Percentiles rank a stretch among this genome's conserved stretches.
These are phyloP conservation scores for Hyphodiscus sp. DNA, from an alignment of 2,329 filamentous ascomycete genomes.

Conservation along the genomic window DNA sequence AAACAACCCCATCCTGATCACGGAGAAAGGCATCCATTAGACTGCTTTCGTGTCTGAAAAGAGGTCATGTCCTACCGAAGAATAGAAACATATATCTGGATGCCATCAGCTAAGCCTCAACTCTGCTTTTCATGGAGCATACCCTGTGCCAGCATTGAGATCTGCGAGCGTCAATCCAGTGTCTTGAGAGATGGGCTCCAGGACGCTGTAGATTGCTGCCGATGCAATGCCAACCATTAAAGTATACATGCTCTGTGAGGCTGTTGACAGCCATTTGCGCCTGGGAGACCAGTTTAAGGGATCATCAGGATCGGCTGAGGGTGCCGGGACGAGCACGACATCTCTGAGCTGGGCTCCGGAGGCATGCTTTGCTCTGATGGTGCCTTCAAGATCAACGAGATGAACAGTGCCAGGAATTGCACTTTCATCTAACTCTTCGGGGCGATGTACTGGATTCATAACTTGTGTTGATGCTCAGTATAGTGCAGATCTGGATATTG, in stretches of 20 bases:
- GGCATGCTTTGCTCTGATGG: constrained; percentile 18
- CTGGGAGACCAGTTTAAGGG: constrained; percentile 33
- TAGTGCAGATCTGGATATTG: neutral
- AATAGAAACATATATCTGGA: constrained; percentile 42
- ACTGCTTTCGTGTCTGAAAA: neutral
- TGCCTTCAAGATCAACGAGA: constrained; percentile 28
- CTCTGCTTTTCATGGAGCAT: neutral
- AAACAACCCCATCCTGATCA: constrained; percentile 42
- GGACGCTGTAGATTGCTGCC: constrained; percentile 43
- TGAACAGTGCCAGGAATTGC: constrained; percentile 27
- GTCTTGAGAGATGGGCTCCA: constrained; percentile 40
- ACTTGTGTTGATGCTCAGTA: neutral
- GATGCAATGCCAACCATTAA: constrained; percentile 42
- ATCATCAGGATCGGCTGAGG: constrained; percentile 33
- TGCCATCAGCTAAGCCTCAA: neutral
- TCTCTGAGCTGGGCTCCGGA: constrained; percentile 22
- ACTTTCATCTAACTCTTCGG: constrained; percentile 10
- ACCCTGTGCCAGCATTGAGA: constrained; percentile 41
- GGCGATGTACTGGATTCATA: constrained; percentile 2
- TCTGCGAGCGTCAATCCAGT: constrained; percentile 38
- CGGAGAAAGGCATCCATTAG: constrained; percentile 19
- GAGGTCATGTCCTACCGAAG: constrained; percentile 6
- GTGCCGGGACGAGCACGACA: constrained; percentile 29
- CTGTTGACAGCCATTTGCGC: constrained; percentile 30
- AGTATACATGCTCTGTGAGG: constrained; percentile 35